Base-by-base conservation (phyloP, 1,284 basidiomycete species). In the Irpex sp. region DNA sequence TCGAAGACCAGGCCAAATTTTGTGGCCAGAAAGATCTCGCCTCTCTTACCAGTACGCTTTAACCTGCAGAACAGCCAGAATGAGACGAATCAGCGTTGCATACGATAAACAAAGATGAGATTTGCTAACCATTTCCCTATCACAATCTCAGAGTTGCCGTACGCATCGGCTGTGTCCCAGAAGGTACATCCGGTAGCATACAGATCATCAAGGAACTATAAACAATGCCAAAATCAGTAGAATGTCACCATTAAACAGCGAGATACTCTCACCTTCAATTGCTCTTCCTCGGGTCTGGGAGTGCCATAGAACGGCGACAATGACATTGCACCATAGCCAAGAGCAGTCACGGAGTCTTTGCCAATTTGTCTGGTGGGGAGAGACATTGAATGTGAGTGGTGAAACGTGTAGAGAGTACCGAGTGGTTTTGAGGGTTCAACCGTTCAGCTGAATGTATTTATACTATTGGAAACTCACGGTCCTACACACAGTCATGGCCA, bases 21-120 rank as follows among this genome's bases (percentile, higher is more conserved):
- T 61, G 81, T 82, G 0, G 79, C 81, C 2, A 83, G 75, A 71
- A 83, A 82, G 55, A 83, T 78, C 49, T 81, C 72, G 55, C 73
- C 67, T 4, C 78, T 72, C 70, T 78, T 78, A 2, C 78, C 78
- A 1, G 73, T 77, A 49, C 66, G 70, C 59, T 75, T 74, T 68
- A 80, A 74, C 78, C 78, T 76, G 47, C 26, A 26, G 3, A 26
- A 26, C 26, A 26, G 74, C 9, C 51, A 26, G 13, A 72, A 52
- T 73, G 73, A 47, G 47, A 38, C 19, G 21, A 13, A 9, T 13
- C 21, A 19, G 51, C 19, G 11, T 52, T 9, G 21, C 9, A 52
- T 19, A 52, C 9, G 9, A 26, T 37, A 44, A 54, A 15, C n/a
- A 37, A 9, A 44, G 9, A n/a, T 47, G 15, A 17, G 49, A 49